Evolutionary conservation across 108 stramenopile genomes (phyloP), one percentile per base, ranked within the genome.

Genomic region (Stephanodiscus minutulus): DNA sequence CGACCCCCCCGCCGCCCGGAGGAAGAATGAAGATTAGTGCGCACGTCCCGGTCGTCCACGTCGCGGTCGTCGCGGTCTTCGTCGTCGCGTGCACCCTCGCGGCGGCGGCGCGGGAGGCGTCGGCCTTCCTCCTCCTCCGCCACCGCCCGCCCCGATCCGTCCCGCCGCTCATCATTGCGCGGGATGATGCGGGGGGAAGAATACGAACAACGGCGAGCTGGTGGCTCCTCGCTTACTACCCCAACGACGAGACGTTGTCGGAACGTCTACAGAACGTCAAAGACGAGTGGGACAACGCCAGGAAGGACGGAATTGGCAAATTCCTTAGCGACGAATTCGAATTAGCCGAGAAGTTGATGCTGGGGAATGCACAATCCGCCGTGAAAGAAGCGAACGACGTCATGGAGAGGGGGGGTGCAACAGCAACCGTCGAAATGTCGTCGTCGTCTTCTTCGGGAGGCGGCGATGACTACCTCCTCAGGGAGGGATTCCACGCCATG

Each of bases 231-330:
- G 54, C 22, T 5, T 55, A 25, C 57, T 69, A 69, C 68, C 53
- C 53, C 20, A 22, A 54, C 36, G 68, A 59, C 24, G 68, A 69
- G 44, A 22, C 68, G 7, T 28, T 69, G 9, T 59, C 57, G 27
- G 56, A 69, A 58, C 55, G 68, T 3, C 41, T 69, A n/a, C 44
- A 28, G 36, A 54, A 69, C 24, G 68, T 69, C 0, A 37, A 41
- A 44, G 29, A 25, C 10, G 68, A 69, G 29, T 58, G 53, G 56
- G 55, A 57, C 33, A 21, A 54, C 57, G 56, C 57, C 20, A 57
- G 44, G 25, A 35, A 58, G 7, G 57, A 58, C 3, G 68, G 68
- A 0, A 54, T 69, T 31, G 53, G 54, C 9, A 54, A 69, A 59
- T 69, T 69, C 43, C 15, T 69, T 10, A 0, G 10, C 1, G 68